Conservation (phyloP, 2,329 filamentous ascomycete species). For the Mycosphaerelloides madeirae region DNA sequence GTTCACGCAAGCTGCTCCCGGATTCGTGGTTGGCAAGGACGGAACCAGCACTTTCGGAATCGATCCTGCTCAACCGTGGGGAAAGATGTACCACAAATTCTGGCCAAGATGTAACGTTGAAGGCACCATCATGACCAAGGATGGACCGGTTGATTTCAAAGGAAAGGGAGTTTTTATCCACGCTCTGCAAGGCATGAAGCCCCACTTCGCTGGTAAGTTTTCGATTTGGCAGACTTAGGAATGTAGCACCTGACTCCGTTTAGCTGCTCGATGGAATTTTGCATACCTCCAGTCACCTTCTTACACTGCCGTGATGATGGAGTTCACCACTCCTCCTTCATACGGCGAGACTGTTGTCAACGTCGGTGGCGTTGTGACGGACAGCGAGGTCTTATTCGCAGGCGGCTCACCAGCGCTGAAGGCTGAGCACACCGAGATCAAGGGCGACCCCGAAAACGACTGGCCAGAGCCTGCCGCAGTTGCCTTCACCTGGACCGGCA, state of each 20-base stretch:
- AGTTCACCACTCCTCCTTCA: constrained; percentile 88
- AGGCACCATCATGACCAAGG: constrained; percentile 77
- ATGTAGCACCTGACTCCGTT: not conserved
- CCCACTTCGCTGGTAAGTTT: constrained; percentile 75
- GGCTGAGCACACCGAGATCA: constrained; percentile 64
- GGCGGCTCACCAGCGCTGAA: constrained; percentile 60
- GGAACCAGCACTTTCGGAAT: constrained; percentile 83
- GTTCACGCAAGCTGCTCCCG: constrained; percentile 68
- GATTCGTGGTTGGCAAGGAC: constrained; percentile 78
- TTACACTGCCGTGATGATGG: constrained; percentile 89
- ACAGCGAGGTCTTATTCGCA: constrained; percentile 73
- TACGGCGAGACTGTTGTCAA: constrained; percentile 82
- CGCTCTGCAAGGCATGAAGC: constrained; percentile 97
- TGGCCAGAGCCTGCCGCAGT: constrained; percentile 82
- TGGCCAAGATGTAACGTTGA: constrained; percentile 83
- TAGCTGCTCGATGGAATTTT: constrained; percentile 87
- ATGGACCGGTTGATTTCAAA: constrained; percentile 75
- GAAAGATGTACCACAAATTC: constrained; percentile 84
- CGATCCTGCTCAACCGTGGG: constrained; percentile 82
- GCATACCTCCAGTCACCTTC: constrained; percentile 81
- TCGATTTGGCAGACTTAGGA: not conserved
- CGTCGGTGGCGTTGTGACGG: constrained; percentile 75
- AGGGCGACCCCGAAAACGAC: constrained; percentile 69
- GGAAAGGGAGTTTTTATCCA: constrained; percentile 76
- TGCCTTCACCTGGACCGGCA: constrained; percentile 74